Evolutionary conservation across 768 basidiomycete genomes (phyloP), one percentile per base, ranked within the genome.

Genomic region (Russula sp.): DNA sequence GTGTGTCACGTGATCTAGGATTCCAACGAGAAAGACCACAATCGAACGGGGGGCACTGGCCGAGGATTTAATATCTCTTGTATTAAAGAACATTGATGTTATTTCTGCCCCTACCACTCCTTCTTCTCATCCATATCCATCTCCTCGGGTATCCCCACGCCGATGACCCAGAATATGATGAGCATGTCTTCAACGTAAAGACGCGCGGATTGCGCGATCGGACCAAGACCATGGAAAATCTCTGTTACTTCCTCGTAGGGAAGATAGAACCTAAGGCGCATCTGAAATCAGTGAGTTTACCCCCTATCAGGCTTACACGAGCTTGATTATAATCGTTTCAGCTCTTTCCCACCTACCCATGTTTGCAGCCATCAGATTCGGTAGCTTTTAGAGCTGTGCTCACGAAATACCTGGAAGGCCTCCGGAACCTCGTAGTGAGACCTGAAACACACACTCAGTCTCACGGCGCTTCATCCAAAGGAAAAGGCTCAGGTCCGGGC

Each of bases 91-190:
- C 46, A n/a, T 16, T 2, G 3, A 65, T 65, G 64, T 24, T 57
- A 22, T 38, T 26, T 48, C 68, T 83, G 0, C 81, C 82, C 7
- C 64, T 75, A 18, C 71, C 78, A n/a, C 74, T 84, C 13, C 70
- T 84, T 16, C 73, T 85, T 14, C 75, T 84, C 10, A 72, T 84
- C 9, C 83, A 84, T 64, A 76, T 84, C 8, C 80, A 84, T 64
- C 79, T 84, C 14, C 74, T 85, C 20, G 75, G 79, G 60, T 83
- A 81, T 69, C 81, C 81, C 0, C 69, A 77, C 20, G 77, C 76
- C 0, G 79, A 83, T 63, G 76, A 77, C 18, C 71, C 80, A 5
- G 80, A 80, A 71, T 84, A 83, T 66, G 80, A 83, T 68, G 77
- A 79, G 60, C 72, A 79, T 59, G 66, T 83, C 11, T 83, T 84